A percentile compares a stretch with the other conserved stretches of the same genome.
phyloP scores from a whole-genome alignment of 345 rosid genomes.

The Eucalyptus brandiana region DNA sequence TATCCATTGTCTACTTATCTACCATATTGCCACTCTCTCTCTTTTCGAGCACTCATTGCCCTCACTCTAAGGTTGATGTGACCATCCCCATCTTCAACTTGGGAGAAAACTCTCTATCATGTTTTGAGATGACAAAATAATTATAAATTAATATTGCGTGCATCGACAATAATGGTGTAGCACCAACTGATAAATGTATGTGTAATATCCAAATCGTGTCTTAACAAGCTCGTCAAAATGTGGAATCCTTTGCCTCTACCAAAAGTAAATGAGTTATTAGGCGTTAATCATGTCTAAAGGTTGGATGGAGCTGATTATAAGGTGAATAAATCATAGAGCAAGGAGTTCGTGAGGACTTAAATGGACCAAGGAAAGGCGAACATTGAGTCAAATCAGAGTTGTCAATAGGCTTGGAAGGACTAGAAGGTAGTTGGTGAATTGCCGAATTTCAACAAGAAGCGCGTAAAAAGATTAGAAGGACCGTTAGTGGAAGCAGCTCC shows the following conservation, averaged over 20 bases:
- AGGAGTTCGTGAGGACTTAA: neutral
- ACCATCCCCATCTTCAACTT: neutral
- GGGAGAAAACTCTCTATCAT: neutral
- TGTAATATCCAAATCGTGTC: neutral
- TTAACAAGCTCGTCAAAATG: neutral
- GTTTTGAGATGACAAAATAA: neutral
- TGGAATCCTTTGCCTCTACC: neutral
- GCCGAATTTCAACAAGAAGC: neutral
- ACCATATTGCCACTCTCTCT: neutral
- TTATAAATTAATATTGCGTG: accelerated
- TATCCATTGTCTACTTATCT: neutral
- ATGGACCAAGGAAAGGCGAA: neutral
- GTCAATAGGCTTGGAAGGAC: neutral
- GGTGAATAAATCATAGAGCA: neutral
- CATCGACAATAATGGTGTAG: neutral
- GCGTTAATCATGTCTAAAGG: neutral
- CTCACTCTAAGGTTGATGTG: neutral
- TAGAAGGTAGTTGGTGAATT: neutral
- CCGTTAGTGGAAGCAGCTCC: neutral
- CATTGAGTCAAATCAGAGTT: neutral
- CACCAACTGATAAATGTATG: neutral
- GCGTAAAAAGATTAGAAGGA: neutral
- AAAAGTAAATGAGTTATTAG: neutral
- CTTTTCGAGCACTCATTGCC: neutral
- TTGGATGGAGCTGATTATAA: neutral